These are phyloP conservation scores for Cryoendolithus antarcticus DNA, from an alignment of 2,329 filamentous ascomycete genomes.

Conservation along the genomic window DNA sequence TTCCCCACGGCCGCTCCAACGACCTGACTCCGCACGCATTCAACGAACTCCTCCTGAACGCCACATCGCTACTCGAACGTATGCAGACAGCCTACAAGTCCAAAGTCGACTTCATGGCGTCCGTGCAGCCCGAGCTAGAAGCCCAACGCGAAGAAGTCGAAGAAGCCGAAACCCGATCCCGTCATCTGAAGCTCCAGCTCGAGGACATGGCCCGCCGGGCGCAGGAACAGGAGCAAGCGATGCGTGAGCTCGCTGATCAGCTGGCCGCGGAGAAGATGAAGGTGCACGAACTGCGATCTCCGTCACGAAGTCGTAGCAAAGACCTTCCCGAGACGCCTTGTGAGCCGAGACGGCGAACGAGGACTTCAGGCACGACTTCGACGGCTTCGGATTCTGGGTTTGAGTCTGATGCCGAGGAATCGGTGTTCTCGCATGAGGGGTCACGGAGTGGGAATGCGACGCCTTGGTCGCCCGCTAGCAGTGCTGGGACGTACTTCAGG, in stretches of 20 bases:
- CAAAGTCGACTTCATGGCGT: conserved; percentile 37
- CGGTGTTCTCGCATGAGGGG: conserved; percentile 1
- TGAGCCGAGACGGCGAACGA: conserved; percentile 10
- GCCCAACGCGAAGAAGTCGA: conserved; percentile 50
- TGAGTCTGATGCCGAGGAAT: conserved; percentile 41
- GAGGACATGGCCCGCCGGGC: conserved; percentile 46
- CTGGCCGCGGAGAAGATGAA: conserved; percentile 34
- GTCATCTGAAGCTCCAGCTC: conserved; percentile 48
- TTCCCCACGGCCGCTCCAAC: conserved; percentile 38
- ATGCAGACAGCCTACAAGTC: conserved; percentile 46
- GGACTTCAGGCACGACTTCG: conserved; percentile 17
- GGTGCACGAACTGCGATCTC: conserved; percentile 20
- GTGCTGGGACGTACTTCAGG: conserved; percentile 20
- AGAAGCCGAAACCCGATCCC: conserved; percentile 44
- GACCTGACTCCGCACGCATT: conserved; percentile 41
- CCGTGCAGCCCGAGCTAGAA: conserved; percentile 41
- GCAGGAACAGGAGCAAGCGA: conserved; percentile 43
- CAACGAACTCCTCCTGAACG: conserved; percentile 44
- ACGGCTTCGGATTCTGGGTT: conserved; percentile 46
- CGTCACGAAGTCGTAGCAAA: conserved; percentile 8
- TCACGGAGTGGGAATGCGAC: neutral
- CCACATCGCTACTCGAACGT: conserved; percentile 40
- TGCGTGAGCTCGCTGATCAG: conserved; percentile 38
- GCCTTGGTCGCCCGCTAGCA: conserved; percentile 10
- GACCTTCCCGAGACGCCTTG: conserved; percentile 7